Percentiles rank a stretch among this genome's conserved stretches.
Conservation (phyloP, 441 rosid genomes). For the Raphanus hybrid region DNA sequence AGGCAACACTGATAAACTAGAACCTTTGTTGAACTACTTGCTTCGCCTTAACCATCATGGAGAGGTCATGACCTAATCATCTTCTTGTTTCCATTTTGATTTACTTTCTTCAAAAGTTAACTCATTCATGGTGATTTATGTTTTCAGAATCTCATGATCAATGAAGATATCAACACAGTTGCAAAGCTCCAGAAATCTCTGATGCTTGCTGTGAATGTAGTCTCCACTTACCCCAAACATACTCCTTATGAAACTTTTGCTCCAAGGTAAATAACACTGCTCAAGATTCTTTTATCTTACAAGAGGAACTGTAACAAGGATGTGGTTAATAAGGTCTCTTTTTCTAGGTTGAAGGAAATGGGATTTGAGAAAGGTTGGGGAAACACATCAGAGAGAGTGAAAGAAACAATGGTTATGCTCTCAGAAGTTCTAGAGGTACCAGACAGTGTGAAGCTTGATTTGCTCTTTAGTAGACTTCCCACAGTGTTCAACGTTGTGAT, state of each 20-base stretch:
- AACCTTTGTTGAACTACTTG: slow-evolving; percentile 65
- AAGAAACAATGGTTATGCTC: slow-evolving; percentile 69
- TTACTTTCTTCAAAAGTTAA: background rate
- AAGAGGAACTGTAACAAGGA: background rate
- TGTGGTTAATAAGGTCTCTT: background rate
- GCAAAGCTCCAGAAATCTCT: slow-evolving; percentile 67
- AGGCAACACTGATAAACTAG: slow-evolving; percentile 39
- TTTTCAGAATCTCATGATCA: slow-evolving; percentile 75
- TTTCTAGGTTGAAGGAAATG: slow-evolving; percentile 67
- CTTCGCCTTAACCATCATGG: slow-evolving; percentile 70
- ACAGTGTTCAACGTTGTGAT: slow-evolving; percentile 81
- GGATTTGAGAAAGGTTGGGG: slow-evolving; percentile 98
- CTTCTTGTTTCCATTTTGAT: slow-evolving; percentile 27
- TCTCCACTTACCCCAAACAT: slow-evolving; percentile 60
- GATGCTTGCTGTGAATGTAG: slow-evolving; percentile 51
- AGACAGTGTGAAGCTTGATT: slow-evolving; percentile 61
- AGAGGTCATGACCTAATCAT: slow-evolving; percentile 53
- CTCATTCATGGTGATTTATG: background rate
- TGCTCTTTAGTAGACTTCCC: slow-evolving; percentile 73
- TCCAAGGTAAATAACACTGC: slow-evolving; percentile 49
- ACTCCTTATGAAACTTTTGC: slow-evolving; percentile 63
- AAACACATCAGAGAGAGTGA: slow-evolving; percentile 52
- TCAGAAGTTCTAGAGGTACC: slow-evolving; percentile 80
- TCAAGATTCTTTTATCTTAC: slow-evolving; percentile 4
- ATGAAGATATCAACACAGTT: slow-evolving; percentile 58